phyloP scores from a whole-genome alignment of 108 stramenopile species.

The Nitzschia putrida region DNA sequence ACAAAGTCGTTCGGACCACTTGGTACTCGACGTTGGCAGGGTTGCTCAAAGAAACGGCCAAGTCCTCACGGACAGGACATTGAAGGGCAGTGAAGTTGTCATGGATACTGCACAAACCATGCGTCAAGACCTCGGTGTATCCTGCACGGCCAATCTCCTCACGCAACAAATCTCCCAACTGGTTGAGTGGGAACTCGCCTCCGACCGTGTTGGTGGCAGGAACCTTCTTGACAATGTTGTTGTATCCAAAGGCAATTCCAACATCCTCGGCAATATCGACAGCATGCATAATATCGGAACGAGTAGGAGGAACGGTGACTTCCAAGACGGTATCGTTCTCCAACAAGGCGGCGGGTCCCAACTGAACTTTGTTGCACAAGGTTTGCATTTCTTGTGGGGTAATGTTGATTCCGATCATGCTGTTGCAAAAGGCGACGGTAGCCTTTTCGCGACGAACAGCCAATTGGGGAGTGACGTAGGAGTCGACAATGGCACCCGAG shows the following conservation, averaged over 20 bases:
- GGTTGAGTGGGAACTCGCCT: constrained; percentile 37
- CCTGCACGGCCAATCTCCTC: constrained; percentile 96
- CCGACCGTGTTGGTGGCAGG: constrained; percentile 38
- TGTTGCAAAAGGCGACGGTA: constrained; percentile 84
- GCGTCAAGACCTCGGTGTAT: constrained; percentile 90
- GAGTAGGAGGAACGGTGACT: constrained; percentile 97
- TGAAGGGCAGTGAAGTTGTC: constrained; percentile 92
- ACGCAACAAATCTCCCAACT: constrained; percentile 91
- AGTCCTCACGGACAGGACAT: constrained; percentile 46
- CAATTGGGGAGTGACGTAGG: constrained; percentile 78
- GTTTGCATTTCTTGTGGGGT: constrained; percentile 72
- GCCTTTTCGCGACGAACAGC: constrained; percentile 71
- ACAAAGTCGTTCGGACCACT: constrained; percentile 93
- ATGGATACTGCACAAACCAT: constrained; percentile 87
- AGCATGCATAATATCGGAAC: constrained; percentile 95
- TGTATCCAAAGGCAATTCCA: constrained; percentile 99
- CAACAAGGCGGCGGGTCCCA: constrained; percentile 85
- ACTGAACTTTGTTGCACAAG: constrained; percentile 94
- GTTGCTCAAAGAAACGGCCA: constrained; percentile 91
- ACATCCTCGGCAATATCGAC: constrained; percentile 99
- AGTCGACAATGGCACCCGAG: constrained; percentile 49
- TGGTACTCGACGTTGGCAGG: constrained; percentile 98
- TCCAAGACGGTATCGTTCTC: constrained; percentile 73
- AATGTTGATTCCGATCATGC: constrained; percentile 87
- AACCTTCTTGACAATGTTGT: constrained; percentile 92